Evolutionary conservation across 768 basidiomycete species (phyloP).

Genomic region (Kondoa subrosea): DNA sequence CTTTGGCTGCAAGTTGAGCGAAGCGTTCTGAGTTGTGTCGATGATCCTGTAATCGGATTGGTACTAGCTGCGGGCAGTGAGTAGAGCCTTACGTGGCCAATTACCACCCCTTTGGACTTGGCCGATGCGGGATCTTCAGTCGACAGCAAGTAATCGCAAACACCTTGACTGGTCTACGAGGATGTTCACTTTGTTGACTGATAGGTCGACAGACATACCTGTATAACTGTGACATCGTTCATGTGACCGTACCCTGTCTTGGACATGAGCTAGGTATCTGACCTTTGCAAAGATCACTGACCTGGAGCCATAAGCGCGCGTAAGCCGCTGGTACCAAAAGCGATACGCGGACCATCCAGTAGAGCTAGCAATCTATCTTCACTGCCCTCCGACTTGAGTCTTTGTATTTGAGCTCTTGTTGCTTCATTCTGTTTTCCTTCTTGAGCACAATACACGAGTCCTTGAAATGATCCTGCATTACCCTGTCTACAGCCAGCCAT

Average conservation of each 20-base stretch:
- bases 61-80: neutral
- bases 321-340: slow-evolving; percentile 71
- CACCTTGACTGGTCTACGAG: slow-evolving; percentile 41
- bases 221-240: slow-evolving; percentile 51
- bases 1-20: slow-evolving; percentile 56
- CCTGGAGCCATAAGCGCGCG: slow-evolving; percentile 35
- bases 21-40: slow-evolving; percentile 60
- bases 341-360: slow-evolving; percentile 41
- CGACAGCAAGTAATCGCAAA: slow-evolving; percentile 52
- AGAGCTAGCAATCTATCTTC: neutral
- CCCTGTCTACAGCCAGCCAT: neutral
- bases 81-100: slow-evolving; percentile 38
- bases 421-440: neutral
- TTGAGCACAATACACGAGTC: neutral
- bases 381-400: too few species aligned
- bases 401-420: neutral
- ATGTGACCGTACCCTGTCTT: slow-evolving; percentile 63
- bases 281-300: slow-evolving; percentile 29
- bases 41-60: slow-evolving; percentile 46
- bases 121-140: slow-evolving; percentile 40
- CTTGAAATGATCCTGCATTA: neutral
- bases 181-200: neutral
- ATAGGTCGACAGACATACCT: slow-evolving; percentile 22
- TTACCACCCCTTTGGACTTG: slow-evolving; percentile 48
- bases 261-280: slow-evolving; percentile 58